Percentiles rank a stretch among this genome's conserved stretches.
Evolutionary conservation across 371 early-diverging fungal species (phyloP).

Genomic region (Dichotomocladium elegans): DNA sequence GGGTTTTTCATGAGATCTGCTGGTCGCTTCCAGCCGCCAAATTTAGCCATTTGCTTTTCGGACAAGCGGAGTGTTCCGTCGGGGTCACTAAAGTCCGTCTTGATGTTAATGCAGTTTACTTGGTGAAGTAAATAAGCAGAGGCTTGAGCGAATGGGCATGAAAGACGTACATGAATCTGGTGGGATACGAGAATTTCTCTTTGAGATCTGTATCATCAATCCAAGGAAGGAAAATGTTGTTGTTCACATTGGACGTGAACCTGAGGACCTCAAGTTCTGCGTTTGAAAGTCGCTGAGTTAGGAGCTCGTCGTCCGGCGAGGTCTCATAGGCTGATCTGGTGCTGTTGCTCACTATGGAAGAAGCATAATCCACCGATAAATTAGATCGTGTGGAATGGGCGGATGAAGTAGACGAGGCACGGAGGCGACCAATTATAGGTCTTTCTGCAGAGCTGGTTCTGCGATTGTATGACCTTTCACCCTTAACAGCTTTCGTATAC

Average conservation of each 20-base stretch:
- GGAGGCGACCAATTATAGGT: constrained; percentile 10
- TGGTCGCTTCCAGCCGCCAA: constrained; percentile 83
- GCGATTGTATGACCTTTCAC: constrained; percentile 5
- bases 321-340: no score
- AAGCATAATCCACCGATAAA: background rate
- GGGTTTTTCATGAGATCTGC: constrained; percentile 67
- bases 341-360: background rate
- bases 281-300: constrained; percentile 24
- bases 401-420: constrained; percentile 17
- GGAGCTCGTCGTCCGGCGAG: constrained; percentile 10
- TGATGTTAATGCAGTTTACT: background rate
- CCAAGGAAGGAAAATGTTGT: constrained; percentile 76
- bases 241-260: constrained; percentile 68
- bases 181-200: constrained; percentile 53
- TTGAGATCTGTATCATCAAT: constrained; percentile 55
- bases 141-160: background rate
- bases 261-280: constrained; percentile 64
- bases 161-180: constrained; percentile 32
- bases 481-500: constrained; percentile 12
- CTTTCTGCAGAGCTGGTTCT: background rate
- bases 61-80: constrained; percentile 80
- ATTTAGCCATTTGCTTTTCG: constrained; percentile 64
- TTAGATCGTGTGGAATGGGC: constrained; percentile 11
- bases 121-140: background rate
- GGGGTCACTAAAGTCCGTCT: constrained; percentile 40